Conservation (phyloP, 805 yeast species). For the Yarrowia deformans region DNA sequence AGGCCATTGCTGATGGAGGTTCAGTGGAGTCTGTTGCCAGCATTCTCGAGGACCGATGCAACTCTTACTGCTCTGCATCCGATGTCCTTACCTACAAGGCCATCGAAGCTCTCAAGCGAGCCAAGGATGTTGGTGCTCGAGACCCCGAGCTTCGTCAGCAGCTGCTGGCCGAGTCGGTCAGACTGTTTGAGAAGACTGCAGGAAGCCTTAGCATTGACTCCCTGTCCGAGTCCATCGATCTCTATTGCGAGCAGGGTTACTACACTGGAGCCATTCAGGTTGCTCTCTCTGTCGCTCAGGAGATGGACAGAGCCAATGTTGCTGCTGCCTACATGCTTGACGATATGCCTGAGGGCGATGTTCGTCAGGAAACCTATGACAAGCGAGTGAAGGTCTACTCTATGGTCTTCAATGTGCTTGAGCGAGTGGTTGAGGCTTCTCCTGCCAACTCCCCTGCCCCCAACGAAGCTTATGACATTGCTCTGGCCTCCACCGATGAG, state of each 20-base stretch:
- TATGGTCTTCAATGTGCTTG: slow-evolving; percentile 75
- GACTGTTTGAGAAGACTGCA: slow-evolving; percentile 78
- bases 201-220: slow-evolving; percentile 79
- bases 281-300: slow-evolving; percentile 75
- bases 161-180: slow-evolving; percentile 73
- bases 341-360: slow-evolving; percentile 59
- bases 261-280: slow-evolving; percentile 87
- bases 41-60: slow-evolving; percentile 89
- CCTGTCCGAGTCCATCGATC: slow-evolving; percentile 77
- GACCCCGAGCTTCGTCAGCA: slow-evolving; percentile 76
- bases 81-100: slow-evolving; percentile 95
- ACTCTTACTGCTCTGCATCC: slow-evolving; percentile 90
- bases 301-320: slow-evolving; percentile 66
- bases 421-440: slow-evolving; percentile 64
- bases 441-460: slow-evolving; percentile 60
- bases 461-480: slow-evolving; percentile 65
- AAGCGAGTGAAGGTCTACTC: slow-evolving; percentile 69
- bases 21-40: slow-evolving; percentile 90
- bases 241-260: slow-evolving; percentile 77
- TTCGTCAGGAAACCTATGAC: slow-evolving; percentile 59
- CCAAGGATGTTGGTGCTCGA: slow-evolving; percentile 69
- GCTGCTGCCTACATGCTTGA: slow-evolving; percentile 65
- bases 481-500: slow-evolving; percentile 77
- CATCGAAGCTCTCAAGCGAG: slow-evolving; percentile 86
- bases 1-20: slow-evolving; percentile 88